Evolutionary conservation across 2,329 filamentous ascomycete genomes (phyloP), one percentile per base, ranked within the genome.

Genomic region (Aspergillus terreus): DNA sequence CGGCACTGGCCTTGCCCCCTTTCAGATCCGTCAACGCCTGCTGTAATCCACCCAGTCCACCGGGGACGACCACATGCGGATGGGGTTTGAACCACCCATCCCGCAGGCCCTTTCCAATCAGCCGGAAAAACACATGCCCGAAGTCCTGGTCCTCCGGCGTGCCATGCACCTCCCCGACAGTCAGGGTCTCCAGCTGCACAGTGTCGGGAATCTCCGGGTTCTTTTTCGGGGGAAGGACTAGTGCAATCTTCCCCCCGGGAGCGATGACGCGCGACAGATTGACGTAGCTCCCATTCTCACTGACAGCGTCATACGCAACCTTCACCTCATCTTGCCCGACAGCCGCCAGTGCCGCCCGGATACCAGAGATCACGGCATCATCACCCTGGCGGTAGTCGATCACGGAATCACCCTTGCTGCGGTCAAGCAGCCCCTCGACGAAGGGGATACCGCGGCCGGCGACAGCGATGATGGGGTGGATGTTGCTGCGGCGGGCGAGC

Each of bases 391-490:
- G 79, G 65, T 86, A 85, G 69, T 86, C 82, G 51, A 86, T 63
- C 23, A 86, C 68, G 1, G 71, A 67, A 60, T 86, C 82, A 38
- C 82, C 82, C 60, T 80, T 80, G 44, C 62, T 65, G 10, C 64
- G 64, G 60, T 82, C 77, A 49, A 85, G 75, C 32, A 83, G 66
- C 1, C 62, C 66, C 63, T 80, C 71, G 3, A 84, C 81, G 56
- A 78, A 78, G 3, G 73, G 60, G 15, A 64, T 65, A 4, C 78
- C 78, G 2, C 72, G 70, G 4, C 83, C 83, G 0, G 82, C 82
- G 6, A 86, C 73, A 52, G 74, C 78, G 55, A 86, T 82, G 32
- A 86, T 65, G 0, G 83, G 84, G 63, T 85, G 81, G 55, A 86
- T 81, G 60, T 82, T 80, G 52, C 74, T 75, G 7, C 71, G 69